These are phyloP conservation scores for Yamadazyma dushanensis DNA, from an alignment of 1,139 yeast species.

Conservation along the genomic window DNA sequence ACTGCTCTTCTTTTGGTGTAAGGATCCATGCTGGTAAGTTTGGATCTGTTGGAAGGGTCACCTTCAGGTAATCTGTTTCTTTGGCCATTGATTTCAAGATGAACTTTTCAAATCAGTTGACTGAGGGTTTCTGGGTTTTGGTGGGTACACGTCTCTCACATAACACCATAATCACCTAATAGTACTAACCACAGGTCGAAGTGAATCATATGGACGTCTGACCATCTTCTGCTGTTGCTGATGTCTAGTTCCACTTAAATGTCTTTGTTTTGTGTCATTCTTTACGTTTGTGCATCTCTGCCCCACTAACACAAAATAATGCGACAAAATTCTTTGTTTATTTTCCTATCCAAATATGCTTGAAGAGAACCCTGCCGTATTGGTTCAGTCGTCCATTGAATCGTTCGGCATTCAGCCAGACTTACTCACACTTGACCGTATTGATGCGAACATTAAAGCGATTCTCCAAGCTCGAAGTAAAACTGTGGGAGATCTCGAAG, in stretches of 20 bases:
- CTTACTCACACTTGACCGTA: constrained; percentile 47
- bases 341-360: constrained; percentile 18
- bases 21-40: constrained; percentile 79
- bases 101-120: no score
- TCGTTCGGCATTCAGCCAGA: constrained; percentile 57
- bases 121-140: no score
- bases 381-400: constrained; percentile 42
- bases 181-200: no score
- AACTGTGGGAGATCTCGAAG: constrained; percentile 22
- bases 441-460: constrained; percentile 38
- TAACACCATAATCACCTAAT: no score
- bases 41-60: constrained; percentile 46
- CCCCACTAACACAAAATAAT: not conserved
- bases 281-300: no score
- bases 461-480: constrained; percentile 26
- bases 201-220: no score
- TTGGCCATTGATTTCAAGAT: constrained; percentile 19
- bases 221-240: no score
- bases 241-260: no score
- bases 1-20: constrained; percentile 83
- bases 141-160: no score
- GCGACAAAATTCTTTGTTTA: constrained; percentile 3
- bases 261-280: no score
- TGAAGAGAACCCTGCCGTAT: constrained; percentile 37
- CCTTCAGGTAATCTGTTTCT: constrained; percentile 40